A percentile compares a stretch with the other conserved stretches of the same genome.
Conservation (phyloP, 2,329 filamentous ascomycete species). For the Claviceps sp. region DNA sequence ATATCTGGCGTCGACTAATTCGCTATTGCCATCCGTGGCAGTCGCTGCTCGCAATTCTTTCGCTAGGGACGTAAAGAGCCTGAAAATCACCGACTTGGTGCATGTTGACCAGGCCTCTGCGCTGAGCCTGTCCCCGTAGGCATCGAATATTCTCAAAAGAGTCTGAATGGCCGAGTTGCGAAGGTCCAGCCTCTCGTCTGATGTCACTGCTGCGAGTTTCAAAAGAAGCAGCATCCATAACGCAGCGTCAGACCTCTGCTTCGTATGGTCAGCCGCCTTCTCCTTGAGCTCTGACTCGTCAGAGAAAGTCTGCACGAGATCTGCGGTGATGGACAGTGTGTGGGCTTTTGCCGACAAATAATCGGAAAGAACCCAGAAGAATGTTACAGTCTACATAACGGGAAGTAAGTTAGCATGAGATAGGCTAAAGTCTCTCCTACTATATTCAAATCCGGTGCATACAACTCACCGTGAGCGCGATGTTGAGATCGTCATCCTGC, state of each 20-base stretch:
- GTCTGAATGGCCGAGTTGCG: constrained; percentile 86
- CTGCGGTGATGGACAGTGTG: constrained; percentile 43
- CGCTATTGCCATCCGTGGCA: constrained; percentile 22
- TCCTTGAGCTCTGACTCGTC: constrained; percentile 38
- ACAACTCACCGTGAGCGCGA: constrained; percentile 65
- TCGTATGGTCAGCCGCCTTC: constrained; percentile 44
- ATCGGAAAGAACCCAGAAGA: constrained; percentile 92
- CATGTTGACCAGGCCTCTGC: constrained; percentile 74
- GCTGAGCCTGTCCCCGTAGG: constrained; percentile 68
- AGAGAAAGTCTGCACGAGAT: constrained; percentile 35
- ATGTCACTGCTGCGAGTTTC: constrained; percentile 56
- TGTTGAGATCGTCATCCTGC: constrained; percentile 86
- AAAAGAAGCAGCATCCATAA: constrained; percentile 68
- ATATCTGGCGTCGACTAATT: constrained; percentile 26
- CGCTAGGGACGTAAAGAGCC: constrained; percentile 59
- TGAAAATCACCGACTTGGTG: constrained; percentile 67
- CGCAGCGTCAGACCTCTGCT: constrained; percentile 52
- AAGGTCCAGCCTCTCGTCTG: constrained; percentile 59
- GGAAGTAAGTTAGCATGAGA: neutral
- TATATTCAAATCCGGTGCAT: neutral
- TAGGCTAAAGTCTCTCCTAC: neutral
- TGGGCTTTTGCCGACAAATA: constrained; percentile 54
- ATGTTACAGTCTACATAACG: constrained; percentile 61
- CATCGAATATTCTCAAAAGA: constrained; percentile 79
- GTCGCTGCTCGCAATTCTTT: constrained; percentile 28